These are phyloP conservation scores for Trifolium repens DNA, from an alignment of 306 rosid genomes.

Conservation along the genomic window DNA sequence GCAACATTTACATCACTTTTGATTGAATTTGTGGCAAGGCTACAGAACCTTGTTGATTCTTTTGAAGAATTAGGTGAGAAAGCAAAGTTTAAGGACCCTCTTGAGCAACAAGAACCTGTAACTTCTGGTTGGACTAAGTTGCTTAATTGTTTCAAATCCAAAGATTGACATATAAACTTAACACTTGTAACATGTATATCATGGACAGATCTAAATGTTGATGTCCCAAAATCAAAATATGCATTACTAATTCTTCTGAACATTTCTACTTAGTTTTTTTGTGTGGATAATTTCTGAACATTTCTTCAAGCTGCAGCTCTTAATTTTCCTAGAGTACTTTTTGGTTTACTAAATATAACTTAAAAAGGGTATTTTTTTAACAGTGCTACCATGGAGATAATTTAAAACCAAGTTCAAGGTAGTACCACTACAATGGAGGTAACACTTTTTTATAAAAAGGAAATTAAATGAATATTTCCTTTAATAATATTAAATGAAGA, in stretches of 20 bases:
- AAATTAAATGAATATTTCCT: too few species aligned
- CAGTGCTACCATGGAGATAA: too few species aligned
- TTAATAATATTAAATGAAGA: too few species aligned
- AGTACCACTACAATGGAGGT: too few species aligned
- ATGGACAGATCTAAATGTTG: too few species aligned
- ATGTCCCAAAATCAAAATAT: too few species aligned
- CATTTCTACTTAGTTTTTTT: neutral
- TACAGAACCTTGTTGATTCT: slow-evolving; percentile 81
- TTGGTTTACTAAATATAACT: too few species aligned
- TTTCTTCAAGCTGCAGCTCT: neutral
- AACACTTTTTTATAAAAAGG: too few species aligned
- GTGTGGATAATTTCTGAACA: neutral
- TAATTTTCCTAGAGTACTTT: neutral
- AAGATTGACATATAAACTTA: slow-evolving; percentile 34
- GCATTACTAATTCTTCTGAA: neutral
- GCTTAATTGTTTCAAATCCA: slow-evolving; percentile 44
- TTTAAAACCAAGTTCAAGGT: too few species aligned
- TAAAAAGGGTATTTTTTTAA: too few species aligned
- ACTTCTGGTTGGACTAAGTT: slow-evolving; percentile 54
- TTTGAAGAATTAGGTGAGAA: slow-evolving; percentile 73
- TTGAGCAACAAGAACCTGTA: slow-evolving; percentile 43
- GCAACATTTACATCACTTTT: slow-evolving; percentile 88
- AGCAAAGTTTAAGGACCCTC: slow-evolving; percentile 78
- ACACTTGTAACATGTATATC: too few species aligned
- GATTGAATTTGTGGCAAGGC: slow-evolving; percentile 96